These are phyloP conservation scores for Moesziomyces aphidis DNA, from an alignment of 1,284 basidiomycete genomes.

Conservation along the genomic window DNA sequence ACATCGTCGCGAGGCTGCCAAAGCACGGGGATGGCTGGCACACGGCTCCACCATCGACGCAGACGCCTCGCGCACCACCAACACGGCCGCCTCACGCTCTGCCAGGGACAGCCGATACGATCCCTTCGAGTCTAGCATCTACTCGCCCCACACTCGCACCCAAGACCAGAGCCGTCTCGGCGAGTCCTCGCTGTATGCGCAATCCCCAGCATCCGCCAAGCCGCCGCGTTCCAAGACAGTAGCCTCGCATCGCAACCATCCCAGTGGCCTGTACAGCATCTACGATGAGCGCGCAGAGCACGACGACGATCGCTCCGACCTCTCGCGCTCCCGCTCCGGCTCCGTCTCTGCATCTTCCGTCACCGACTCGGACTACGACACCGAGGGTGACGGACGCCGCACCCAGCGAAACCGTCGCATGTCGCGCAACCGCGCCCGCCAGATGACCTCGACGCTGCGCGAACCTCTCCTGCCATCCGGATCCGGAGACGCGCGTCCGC, in stretches of 20 bases:
- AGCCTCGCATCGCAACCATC: slow-evolving; percentile 10
- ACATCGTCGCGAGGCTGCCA: slow-evolving; percentile 20
- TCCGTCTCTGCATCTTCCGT: slow-evolving; percentile 47
- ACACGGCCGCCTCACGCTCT: neutral
- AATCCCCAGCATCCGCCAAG: slow-evolving; percentile 12
- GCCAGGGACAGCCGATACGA: slow-evolving; percentile 5
- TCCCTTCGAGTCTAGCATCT: slow-evolving; percentile 22
- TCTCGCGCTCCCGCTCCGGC: slow-evolving; percentile 37
- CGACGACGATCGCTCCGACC: slow-evolving; percentile 27
- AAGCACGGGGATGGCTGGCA: slow-evolving; percentile 47
- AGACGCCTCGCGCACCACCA: slow-evolving; percentile 1
- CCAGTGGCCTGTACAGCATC: slow-evolving; percentile 35
- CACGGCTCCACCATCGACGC: slow-evolving; percentile 44
- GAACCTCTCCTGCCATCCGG: slow-evolving; percentile 46
- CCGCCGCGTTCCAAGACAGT: slow-evolving; percentile 13
- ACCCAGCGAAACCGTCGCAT: slow-evolving; percentile 18
- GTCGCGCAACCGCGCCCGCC: slow-evolving; percentile 46
- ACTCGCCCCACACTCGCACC: slow-evolving; percentile 10
- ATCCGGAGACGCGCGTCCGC: slow-evolving; percentile 19
- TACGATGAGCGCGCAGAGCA: slow-evolving; percentile 37
- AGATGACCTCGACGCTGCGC: slow-evolving; percentile 43
- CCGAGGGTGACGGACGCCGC: slow-evolving; percentile 33
- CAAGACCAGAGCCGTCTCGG: slow-evolving; percentile 14
- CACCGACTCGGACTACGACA: slow-evolving; percentile 44
- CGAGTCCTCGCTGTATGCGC: slow-evolving; percentile 27